phyloP scores from a whole-genome alignment of 208 protist genomes.

The Trypanosoma caninum region DNA sequence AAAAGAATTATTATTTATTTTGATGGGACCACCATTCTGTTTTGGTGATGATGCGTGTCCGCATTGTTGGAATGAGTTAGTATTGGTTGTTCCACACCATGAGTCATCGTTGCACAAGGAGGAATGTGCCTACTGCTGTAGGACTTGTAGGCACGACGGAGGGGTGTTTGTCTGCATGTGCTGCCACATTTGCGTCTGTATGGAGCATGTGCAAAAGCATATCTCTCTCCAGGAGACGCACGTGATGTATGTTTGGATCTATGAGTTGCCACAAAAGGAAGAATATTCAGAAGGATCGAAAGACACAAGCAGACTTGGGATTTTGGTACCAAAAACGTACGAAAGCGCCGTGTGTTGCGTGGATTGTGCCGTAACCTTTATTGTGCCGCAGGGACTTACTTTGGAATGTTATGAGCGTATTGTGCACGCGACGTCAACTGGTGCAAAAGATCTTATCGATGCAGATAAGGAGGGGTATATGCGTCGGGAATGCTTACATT shows the following conservation, averaged over 20 bases:
- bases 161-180: constrained; percentile 83
- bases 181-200: constrained; percentile 73
- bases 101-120: constrained; percentile 66
- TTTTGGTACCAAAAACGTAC: constrained; percentile 62
- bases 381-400: constrained; percentile 41
- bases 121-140: constrained; percentile 89
- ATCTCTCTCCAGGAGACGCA: constrained; percentile 39
- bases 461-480: constrained; percentile 24
- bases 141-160: constrained; percentile 44
- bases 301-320: constrained; percentile 68
- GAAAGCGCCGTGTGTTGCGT: constrained; percentile 63
- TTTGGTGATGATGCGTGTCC: constrained; percentile 57
- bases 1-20: background rate
- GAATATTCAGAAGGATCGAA: constrained; percentile 26
- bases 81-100: constrained; percentile 30
- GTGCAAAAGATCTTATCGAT: constrained; percentile 35
- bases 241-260: constrained; percentile 69
- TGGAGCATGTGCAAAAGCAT: constrained; percentile 74
- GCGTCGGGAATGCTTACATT: constrained; percentile 68
- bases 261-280: constrained; percentile 55
- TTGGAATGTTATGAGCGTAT: constrained; percentile 52
- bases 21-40: constrained; percentile 31
- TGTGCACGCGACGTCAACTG: constrained; percentile 53
- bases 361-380: constrained; percentile 41
- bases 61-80: constrained; percentile 76